These are phyloP conservation scores for Botrytis aclada DNA, from an alignment of 2,329 filamentous ascomycete species.

Conservation along the genomic window DNA sequence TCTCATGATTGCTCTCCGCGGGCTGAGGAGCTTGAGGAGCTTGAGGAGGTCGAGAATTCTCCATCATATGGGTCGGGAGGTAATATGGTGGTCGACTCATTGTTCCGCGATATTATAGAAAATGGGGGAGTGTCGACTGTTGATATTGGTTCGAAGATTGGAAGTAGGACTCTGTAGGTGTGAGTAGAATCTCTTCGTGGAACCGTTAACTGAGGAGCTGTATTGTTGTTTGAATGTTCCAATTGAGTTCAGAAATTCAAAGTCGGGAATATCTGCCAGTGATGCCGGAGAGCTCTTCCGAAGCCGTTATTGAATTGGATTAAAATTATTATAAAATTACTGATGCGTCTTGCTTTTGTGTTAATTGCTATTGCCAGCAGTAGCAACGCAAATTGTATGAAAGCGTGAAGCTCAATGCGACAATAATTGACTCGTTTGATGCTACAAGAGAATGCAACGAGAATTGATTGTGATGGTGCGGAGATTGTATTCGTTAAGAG, in stretches of 20 bases:
- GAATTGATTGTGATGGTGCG: not conserved
- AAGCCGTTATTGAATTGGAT: not conserved
- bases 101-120: not conserved
- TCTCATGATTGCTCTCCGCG: not conserved
- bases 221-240: not conserved
- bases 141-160: not conserved
- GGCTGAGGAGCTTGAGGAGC: not conserved
- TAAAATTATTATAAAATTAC: not conserved
- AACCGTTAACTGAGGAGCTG: not conserved
- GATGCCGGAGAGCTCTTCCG: not conserved
- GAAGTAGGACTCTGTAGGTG: not conserved
- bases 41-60: not conserved
- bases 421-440: not conserved
- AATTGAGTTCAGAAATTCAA: not conserved
- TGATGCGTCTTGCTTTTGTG: not conserved
- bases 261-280: not conserved
- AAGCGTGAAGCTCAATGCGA: conserved; percentile 12
- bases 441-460: conserved; percentile 14
- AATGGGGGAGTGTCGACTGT: not conserved
- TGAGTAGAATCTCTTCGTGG: not conserved
- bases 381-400: not conserved
- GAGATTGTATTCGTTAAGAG: not conserved
- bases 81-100: not conserved
- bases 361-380: not conserved
- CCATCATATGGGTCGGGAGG: not conserved